These are phyloP conservation scores for Pythium dissimile DNA, from an alignment of 352 stramenopile genomes.

Conservation along the genomic window DNA sequence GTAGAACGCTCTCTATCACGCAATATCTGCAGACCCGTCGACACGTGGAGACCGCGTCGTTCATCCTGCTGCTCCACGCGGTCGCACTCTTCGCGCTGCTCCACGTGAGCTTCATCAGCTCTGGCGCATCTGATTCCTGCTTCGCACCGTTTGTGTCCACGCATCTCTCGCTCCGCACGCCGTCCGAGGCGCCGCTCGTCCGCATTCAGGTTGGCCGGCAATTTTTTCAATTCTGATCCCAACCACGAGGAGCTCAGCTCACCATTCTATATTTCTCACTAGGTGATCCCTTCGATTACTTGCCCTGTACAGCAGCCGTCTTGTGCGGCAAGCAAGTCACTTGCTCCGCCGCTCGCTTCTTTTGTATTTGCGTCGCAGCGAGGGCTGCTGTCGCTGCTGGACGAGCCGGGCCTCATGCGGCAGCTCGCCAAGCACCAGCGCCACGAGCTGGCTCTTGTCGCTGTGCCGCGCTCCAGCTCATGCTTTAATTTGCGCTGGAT, in stretches of 20 bases:
- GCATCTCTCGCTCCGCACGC: constrained; percentile 1
- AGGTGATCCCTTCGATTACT: neutral
- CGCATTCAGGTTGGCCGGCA: constrained; percentile 9
- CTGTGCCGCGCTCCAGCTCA: constrained; percentile 30
- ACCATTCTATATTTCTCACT: neutral
- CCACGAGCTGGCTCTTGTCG: constrained; percentile 25
- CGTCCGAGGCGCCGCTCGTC: constrained; percentile 6
- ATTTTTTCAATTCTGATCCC: no score
- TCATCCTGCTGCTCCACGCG: constrained; percentile 50
- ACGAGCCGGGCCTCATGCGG: constrained; percentile 21
- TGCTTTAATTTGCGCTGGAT: constrained; percentile 57
- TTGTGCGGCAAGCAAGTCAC: neutral
- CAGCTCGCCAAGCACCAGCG: constrained; percentile 6
- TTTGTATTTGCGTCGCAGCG: constrained; percentile 72
- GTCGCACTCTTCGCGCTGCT: constrained; percentile 46
- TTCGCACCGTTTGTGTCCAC: constrained; percentile 27
- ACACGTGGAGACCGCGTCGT: constrained; percentile 53
- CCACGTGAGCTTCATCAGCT: constrained; percentile 52
- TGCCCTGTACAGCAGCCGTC: neutral
- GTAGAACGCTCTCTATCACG: neutral
- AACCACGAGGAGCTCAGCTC: neutral
- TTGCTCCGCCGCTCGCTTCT: constrained; percentile 20
- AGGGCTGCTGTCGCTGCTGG: constrained; percentile 61
- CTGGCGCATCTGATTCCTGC: constrained; percentile 22
- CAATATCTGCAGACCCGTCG: constrained; percentile 21